A percentile compares a stretch with the other conserved stretches of the same genome.
These are phyloP conservation scores for Colletotrichum tabaci DNA, from an alignment of 2,329 filamentous ascomycete species.

Conservation along the genomic window DNA sequence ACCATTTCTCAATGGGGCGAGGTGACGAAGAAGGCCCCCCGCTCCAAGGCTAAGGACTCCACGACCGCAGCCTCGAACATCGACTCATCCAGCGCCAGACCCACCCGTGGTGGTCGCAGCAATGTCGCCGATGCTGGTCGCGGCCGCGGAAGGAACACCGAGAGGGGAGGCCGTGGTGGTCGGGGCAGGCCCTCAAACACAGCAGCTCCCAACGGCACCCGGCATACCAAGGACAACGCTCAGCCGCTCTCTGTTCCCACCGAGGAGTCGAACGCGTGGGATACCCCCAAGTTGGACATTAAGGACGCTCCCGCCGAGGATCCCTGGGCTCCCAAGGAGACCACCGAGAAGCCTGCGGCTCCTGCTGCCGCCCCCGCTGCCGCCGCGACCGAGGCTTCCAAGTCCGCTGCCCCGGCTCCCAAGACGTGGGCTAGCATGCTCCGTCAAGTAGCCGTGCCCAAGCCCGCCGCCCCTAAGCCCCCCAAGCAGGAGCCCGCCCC, in stretches of 20 bases:
- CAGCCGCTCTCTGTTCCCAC: constrained; percentile 76
- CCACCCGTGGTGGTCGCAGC: constrained; percentile 74
- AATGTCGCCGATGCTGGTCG: constrained; percentile 72
- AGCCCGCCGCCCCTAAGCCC: constrained; percentile 68
- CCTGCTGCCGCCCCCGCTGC: constrained; percentile 49
- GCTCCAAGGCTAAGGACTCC: constrained; percentile 79
- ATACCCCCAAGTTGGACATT: constrained; percentile 56
- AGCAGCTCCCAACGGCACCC: constrained; percentile 73
- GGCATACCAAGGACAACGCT: constrained; percentile 64
- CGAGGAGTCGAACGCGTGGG: constrained; percentile 77
- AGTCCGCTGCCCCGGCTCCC: constrained; percentile 57
- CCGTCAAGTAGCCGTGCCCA: constrained; percentile 70
- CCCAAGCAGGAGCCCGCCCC: constrained; percentile 64
- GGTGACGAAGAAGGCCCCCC: constrained; percentile 84
- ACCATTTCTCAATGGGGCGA: constrained; percentile 88
- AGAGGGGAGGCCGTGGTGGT: constrained; percentile 73
- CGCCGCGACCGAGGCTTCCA: constrained; percentile 54
- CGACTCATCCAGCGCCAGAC: constrained; percentile 63
- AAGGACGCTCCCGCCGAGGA: constrained; percentile 47
- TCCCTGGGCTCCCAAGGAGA: constrained; percentile 62
- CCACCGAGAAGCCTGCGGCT: constrained; percentile 54
- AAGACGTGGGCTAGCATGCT: constrained; percentile 86
- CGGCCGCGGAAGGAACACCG: constrained; percentile 73
- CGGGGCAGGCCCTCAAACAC: constrained; percentile 74
- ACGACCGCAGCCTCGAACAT: constrained; percentile 65